These are phyloP conservation scores for Cryphonectria japonica DNA, from an alignment of 2,329 filamentous ascomycete genomes.

Conservation along the genomic window DNA sequence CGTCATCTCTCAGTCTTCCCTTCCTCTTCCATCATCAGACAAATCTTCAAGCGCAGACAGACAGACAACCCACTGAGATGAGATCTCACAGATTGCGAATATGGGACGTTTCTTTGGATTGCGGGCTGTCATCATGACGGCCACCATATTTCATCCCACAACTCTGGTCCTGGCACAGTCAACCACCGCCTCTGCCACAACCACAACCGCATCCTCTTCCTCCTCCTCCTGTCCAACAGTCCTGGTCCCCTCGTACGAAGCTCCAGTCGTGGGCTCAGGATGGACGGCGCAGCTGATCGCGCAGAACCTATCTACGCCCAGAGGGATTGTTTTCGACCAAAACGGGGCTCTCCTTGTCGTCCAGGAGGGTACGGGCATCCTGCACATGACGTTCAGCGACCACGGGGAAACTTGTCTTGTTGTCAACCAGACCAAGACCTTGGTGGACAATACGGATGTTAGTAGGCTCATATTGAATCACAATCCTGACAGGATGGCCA, in stretches of 20 bases:
- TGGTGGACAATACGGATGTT: slow-evolving; percentile 44
- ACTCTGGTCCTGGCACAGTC: slow-evolving; percentile 15
- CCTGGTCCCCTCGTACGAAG: slow-evolving; percentile 34
- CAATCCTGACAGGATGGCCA: too few species aligned
- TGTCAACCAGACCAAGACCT: slow-evolving; percentile 41
- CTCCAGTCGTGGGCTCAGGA: slow-evolving; percentile 38
- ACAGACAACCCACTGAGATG: background rate
- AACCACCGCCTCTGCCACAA: slow-evolving; percentile 1
- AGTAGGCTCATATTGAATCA: slow-evolving; percentile 25
- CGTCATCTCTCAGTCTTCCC: background rate
- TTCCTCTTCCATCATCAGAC: background rate
- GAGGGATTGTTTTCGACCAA: slow-evolving; percentile 51
- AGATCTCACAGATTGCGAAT: background rate
- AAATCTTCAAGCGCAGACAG: background rate
- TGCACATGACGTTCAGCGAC: slow-evolving; percentile 46
- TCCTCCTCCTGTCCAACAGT: slow-evolving; percentile 32
- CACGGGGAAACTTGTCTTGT: slow-evolving; percentile 47
- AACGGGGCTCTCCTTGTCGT: slow-evolving; percentile 51
- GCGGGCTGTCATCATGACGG: background rate
- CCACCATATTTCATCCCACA: background rate
- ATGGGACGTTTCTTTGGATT: background rate
- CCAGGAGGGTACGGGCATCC: slow-evolving; percentile 47
- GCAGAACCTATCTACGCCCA: slow-evolving; percentile 42
- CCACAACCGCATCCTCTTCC: background rate
- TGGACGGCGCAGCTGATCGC: slow-evolving; percentile 42